A percentile compares a stretch with the other conserved stretches of the same genome.
Evolutionary conservation across 2,329 filamentous ascomycete species (phyloP).

Genomic region (Claviceps quebecensis): DNA sequence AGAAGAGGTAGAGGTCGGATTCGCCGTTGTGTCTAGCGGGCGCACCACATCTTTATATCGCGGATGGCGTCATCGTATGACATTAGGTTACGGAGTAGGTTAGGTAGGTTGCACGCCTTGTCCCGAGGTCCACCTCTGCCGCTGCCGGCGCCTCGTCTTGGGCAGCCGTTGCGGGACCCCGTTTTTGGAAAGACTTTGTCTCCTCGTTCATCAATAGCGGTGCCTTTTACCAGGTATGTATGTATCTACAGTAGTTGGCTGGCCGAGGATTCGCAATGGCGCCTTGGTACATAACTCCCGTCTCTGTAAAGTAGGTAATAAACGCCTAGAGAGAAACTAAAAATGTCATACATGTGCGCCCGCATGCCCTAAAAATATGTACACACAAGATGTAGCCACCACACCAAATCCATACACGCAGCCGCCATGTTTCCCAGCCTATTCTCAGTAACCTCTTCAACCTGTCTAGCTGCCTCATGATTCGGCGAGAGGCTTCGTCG

Average conservation of each 20-base stretch:
- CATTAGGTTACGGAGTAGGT: too few species aligned
- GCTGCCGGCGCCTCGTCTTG: too few species aligned
- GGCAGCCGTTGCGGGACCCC: not conserved
- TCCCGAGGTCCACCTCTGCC: not conserved
- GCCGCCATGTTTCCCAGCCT: not conserved
- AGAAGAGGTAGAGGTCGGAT: too few species aligned
- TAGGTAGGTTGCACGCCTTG: too few species aligned
- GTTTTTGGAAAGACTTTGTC: not conserved
- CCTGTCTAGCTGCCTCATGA: not conserved
- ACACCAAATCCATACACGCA: not conserved
- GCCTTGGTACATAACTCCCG: too few species aligned
- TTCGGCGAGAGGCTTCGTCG: constrained; percentile 27
- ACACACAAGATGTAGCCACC: not conserved
- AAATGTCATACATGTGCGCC: not conserved
- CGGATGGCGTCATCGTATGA: constrained; percentile 4
- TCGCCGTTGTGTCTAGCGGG: not conserved
- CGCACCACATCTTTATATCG: not conserved
- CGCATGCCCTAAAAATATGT: not conserved
- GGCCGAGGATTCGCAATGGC: too few species aligned
- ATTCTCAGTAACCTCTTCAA: too few species aligned
- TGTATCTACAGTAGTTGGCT: too few species aligned
- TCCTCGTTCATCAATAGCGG: too few species aligned
- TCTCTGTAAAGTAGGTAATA: too few species aligned
- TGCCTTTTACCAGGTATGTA: too few species aligned
- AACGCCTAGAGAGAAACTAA: too few species aligned